Conservation (phyloP, 1,139 yeast genomes). For the Taphrina deformans region DNA sequence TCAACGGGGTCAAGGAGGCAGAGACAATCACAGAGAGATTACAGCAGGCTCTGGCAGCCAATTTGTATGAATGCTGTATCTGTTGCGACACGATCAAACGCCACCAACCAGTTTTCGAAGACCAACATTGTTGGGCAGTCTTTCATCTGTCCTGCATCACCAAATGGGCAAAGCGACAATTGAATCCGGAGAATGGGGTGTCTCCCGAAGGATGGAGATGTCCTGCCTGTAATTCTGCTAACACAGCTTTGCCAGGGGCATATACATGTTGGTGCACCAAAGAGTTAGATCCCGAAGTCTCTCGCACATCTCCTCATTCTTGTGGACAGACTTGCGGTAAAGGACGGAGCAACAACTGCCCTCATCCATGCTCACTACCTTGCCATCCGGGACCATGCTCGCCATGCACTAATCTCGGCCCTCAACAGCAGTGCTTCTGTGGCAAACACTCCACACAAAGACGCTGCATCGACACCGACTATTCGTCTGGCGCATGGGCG, state of each 20-base stretch:
- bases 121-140: conserved; percentile 40
- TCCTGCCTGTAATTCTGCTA: conserved; percentile 71
- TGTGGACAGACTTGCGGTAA: conserved; percentile 82
- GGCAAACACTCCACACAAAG: conserved; percentile 66
- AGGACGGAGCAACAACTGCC: conserved; percentile 52
- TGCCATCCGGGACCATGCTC: conserved; percentile 95
- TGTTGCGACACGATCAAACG: conserved; percentile 39
- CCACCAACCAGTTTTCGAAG: conserved; percentile 39
- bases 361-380: conserved; percentile 69
- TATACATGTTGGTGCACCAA: conserved; percentile 93
- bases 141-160: conserved; percentile 41
- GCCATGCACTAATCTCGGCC: conserved; percentile 75
- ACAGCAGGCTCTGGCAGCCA: conserved; percentile 19
- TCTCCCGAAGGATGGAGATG: conserved; percentile 68
- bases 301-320: conserved; percentile 67
- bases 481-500: conserved; percentile 58
- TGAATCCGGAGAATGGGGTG: conserved; percentile 10
- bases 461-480: conserved; percentile 73
- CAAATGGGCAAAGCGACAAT: conserved; percentile 40
- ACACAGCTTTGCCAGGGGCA: conserved; percentile 54
- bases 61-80: conserved; percentile 40
- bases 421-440: conserved; percentile 68
- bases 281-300: conserved; percentile 62
- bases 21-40: conserved; percentile 22
- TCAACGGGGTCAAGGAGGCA: conserved; percentile 6